Percentiles rank a stretch among this genome's conserved stretches.
phyloP scores from a whole-genome alignment of 257 asterid genomes.

The Solanum etuberosum region DNA sequence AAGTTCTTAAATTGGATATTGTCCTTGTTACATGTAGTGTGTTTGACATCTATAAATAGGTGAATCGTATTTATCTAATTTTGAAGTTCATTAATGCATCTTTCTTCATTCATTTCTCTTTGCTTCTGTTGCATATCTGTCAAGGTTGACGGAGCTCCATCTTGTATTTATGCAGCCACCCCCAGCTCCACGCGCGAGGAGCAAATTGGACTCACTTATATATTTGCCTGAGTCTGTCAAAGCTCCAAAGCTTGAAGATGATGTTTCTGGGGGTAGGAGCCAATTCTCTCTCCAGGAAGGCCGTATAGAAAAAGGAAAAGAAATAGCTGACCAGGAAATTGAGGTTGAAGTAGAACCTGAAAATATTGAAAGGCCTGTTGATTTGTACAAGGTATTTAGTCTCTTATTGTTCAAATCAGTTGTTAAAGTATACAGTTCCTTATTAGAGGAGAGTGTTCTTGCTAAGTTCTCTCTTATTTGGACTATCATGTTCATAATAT shows the following conservation, averaged over 20 bases:
- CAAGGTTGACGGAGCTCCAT: neutral
- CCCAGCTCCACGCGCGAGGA: constrained; percentile 67
- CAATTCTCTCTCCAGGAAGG: constrained; percentile 21
- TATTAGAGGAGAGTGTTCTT: neutral
- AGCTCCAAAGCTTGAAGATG: constrained; percentile 31
- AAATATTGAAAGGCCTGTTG: constrained; percentile 89
- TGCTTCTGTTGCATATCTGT: neutral
- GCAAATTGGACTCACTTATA: constrained; percentile 86
- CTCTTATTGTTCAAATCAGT: neutral
- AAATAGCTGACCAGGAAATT: constrained; percentile 24
- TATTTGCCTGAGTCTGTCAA: constrained; percentile 54
- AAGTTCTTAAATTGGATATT: neutral
- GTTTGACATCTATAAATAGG: neutral
- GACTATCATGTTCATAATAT: neutral
- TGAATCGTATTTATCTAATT: neutral
- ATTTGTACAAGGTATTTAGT: constrained; percentile 68
- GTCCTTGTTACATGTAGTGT: neutral
- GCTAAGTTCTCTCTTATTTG: neutral
- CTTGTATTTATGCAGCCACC: constrained; percentile 58
- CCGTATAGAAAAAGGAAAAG: constrained; percentile 16
- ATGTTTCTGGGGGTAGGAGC: constrained; percentile 2
- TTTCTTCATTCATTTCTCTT: neutral
- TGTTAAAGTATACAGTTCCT: neutral
- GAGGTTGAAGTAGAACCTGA: constrained; percentile 46
- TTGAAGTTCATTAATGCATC: neutral